A percentile compares a stretch with the other conserved stretches of the same genome.
These are phyloP conservation scores for Sarocladiaceae sp. DNA, from an alignment of 2,329 filamentous ascomycete genomes.

Conservation along the genomic window DNA sequence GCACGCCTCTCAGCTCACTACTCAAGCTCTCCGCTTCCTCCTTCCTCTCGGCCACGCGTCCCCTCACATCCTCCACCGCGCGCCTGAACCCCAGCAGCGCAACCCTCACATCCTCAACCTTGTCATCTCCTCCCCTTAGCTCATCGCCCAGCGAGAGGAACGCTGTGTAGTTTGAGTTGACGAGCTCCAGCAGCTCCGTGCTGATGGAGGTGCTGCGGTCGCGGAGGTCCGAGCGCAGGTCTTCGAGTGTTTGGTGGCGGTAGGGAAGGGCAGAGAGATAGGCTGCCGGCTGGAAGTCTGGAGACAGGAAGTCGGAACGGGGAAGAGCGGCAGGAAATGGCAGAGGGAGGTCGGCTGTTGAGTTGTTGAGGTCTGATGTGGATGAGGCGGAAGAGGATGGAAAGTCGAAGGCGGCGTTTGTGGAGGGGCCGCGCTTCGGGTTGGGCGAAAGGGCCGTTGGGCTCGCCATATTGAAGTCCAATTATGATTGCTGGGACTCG, in stretches of 20 bases:
- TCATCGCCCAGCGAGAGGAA: constrained; percentile 80
- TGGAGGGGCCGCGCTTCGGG: constrained; percentile 9
- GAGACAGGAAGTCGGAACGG: constrained; percentile 72
- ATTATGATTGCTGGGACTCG: background rate
- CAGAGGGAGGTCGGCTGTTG: constrained; percentile 54
- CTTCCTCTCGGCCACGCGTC: constrained; percentile 56
- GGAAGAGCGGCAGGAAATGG: constrained; percentile 85
- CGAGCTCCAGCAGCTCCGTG: constrained; percentile 84
- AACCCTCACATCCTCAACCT: constrained; percentile 82
- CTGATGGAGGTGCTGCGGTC: constrained; percentile 73
- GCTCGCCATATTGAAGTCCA: background rate
- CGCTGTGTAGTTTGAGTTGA: constrained; percentile 90
- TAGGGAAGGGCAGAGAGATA: constrained; percentile 78
- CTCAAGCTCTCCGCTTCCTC: constrained; percentile 57
- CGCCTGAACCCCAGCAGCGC: constrained; percentile 79
- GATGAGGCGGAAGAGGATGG: constrained; percentile 17
- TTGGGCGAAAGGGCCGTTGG: background rate
- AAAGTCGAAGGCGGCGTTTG: constrained; percentile 20
- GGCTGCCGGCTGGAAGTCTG: constrained; percentile 68
- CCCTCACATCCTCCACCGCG: constrained; percentile 69
- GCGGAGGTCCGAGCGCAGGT: constrained; percentile 79
- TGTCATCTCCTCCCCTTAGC: constrained; percentile 81
- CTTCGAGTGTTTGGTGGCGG: constrained; percentile 92
- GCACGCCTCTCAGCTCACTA: constrained; percentile 59
- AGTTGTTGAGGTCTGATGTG: constrained; percentile 30